Conservation (phyloP, 805 yeast species). For the Ogataea nakhonphanomensis region DNA sequence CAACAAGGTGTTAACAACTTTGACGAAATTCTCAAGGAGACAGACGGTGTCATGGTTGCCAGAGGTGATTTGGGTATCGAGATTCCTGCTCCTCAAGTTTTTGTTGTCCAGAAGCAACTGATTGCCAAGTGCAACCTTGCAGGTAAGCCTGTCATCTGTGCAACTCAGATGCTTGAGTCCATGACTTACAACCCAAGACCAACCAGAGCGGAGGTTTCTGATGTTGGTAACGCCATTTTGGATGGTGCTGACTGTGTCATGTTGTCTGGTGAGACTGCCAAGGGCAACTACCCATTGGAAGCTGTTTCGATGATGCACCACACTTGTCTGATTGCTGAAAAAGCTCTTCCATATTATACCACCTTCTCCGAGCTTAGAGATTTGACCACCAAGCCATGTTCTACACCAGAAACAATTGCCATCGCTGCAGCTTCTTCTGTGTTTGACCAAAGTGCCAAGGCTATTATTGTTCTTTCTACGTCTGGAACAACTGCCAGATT, state of each 20-base stretch:
- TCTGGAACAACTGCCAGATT: conserved; percentile 95
- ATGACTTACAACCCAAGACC: conserved; percentile 99
- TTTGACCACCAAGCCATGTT: conserved; percentile 82
- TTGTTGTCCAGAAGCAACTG: conserved; percentile 97
- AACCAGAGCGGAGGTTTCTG: conserved; percentile 99
- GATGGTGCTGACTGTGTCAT: conserved; percentile 99
- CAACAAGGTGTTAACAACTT: conserved; percentile 99
- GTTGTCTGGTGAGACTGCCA: conserved; percentile 99
- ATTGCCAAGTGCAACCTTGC: conserved; percentile 99
- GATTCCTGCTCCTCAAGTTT: conserved; percentile 98
- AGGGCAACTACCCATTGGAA: conserved; percentile 97
- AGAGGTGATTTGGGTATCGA: conserved; percentile 99
- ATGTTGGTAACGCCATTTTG: conserved; percentile 97
- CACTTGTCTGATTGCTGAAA: conserved; percentile 94
- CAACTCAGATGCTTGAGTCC: conserved; percentile 99
- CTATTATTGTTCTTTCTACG: conserved; percentile 93
- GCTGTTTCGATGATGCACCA: conserved; percentile 99
- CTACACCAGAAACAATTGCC: conserved; percentile 94
- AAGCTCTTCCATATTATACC: conserved; percentile 83
- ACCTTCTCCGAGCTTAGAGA: conserved; percentile 85
- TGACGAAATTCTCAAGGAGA: conserved; percentile 88
- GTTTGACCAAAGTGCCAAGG: conserved; percentile 94
- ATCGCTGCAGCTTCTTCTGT: conserved; percentile 96
- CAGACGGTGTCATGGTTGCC: conserved; percentile 99
- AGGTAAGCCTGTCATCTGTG: conserved; percentile 99